phyloP scores from a whole-genome alignment of 345 rosid genomes.

The Melaleuca alternifolia region DNA sequence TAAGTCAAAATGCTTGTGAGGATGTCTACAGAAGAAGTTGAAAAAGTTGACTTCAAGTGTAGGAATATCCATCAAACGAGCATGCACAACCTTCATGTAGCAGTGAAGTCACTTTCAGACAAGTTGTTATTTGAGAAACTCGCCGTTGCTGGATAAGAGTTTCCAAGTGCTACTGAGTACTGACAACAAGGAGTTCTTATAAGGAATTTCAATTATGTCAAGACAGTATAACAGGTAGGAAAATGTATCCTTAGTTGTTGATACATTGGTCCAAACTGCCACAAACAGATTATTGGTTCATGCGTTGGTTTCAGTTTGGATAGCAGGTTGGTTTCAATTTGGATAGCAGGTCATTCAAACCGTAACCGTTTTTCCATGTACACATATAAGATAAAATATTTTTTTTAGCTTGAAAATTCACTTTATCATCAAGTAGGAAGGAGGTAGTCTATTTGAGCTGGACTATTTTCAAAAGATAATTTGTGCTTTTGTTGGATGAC shows the following conservation, averaged over 20 bases:
- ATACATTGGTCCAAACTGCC: not conserved
- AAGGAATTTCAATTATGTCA: not conserved
- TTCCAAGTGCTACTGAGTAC: not conserved
- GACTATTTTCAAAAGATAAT: not conserved
- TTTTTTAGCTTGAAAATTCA: not conserved
- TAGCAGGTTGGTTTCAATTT: not conserved
- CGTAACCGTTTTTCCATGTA: not conserved
- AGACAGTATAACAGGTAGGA: not conserved
- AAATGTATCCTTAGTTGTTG: not conserved
- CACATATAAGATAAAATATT: not conserved
- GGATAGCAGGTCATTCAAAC: not conserved
- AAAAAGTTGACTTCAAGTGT: not conserved
- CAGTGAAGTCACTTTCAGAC: not conserved
- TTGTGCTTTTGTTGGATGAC: not conserved
- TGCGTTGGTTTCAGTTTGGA: not conserved
- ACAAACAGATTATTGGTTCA: not conserved
- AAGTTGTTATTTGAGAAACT: not conserved
- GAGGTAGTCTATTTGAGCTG: not conserved
- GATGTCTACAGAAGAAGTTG: not conserved
- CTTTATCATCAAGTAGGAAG: not conserved
- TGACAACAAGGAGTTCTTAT: not conserved
- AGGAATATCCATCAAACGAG: not conserved
- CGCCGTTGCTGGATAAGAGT: not conserved
- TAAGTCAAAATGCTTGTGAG: not conserved
- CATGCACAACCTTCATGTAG: not conserved